Evolutionary conservation across 176 grass and related monocot genomes (phyloP).

Genomic region (Musa troglodytarum): DNA sequence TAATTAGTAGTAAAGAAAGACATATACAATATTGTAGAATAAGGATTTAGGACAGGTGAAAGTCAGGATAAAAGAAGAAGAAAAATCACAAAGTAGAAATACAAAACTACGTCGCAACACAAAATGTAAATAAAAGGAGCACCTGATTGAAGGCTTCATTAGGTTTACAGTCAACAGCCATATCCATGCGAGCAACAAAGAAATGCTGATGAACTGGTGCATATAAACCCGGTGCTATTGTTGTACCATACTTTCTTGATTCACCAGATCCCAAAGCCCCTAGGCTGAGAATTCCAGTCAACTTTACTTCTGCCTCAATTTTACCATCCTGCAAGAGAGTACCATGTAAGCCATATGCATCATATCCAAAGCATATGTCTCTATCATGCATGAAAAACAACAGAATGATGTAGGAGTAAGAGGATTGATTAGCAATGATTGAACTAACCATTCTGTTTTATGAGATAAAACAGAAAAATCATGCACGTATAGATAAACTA

Average conservation of each 20-base stretch:
- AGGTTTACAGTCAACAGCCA: slow-evolving; percentile 95
- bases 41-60: neutral
- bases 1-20: too few species aligned
- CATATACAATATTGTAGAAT: too few species aligned
- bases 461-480: neutral
- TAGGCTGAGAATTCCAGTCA: slow-evolving; percentile 96
- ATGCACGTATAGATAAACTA: neutral
- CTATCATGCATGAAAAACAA: neutral
- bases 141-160: slow-evolving; percentile 97
- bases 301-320: slow-evolving; percentile 98
- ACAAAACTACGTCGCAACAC: neutral
- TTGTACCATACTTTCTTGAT: slow-evolving; percentile 95
- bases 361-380: too few species aligned
- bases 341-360: neutral
- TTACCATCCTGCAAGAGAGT: slow-evolving; percentile 68
- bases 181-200: slow-evolving; percentile 99
- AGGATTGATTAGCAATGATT: too few species aligned
- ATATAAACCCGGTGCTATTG: slow-evolving; percentile 94
- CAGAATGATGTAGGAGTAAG: neutral
- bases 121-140: neutral
- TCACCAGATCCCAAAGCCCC: slow-evolving; percentile 91
- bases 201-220: slow-evolving; percentile 99
- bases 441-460: too few species aligned
- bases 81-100: neutral
- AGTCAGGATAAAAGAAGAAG: neutral